phyloP scores from a whole-genome alignment of 1,139 yeast genomes.

The Blastobotrys elegans region DNA sequence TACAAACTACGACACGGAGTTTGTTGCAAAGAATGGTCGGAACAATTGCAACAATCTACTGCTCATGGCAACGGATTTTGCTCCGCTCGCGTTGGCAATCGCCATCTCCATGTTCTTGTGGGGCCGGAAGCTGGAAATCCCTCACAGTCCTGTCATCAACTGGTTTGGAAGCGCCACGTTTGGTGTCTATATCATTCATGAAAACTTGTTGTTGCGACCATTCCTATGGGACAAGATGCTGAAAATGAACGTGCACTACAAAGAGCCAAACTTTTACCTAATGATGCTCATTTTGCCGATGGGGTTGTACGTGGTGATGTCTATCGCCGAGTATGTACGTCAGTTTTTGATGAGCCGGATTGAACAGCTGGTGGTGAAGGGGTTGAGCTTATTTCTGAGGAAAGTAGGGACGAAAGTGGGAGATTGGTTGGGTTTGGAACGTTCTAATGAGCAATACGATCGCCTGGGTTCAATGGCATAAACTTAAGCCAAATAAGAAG shows the following conservation, averaged over 20 bases:
- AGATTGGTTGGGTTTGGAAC: neutral
- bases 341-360: neutral
- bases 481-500: neutral
- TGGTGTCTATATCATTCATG: conserved; percentile 8
- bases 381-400: neutral
- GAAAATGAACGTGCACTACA: neutral
- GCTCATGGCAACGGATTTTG: conserved; percentile 6
- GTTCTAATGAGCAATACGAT: neutral
- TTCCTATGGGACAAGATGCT: conserved; percentile 2
- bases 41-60: neutral
- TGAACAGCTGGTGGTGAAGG: neutral
- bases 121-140: neutral
- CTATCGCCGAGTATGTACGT: neutral
- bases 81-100: conserved; percentile 1
- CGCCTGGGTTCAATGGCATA: neutral
- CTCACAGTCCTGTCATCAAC: neutral
- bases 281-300: neutral
- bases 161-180: conserved; percentile 2
- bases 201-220: conserved; percentile 3
- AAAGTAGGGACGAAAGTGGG: neutral
- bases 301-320: neutral
- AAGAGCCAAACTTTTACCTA: neutral
- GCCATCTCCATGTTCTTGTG: neutral
- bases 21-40: conserved; percentile 3
- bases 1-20: neutral